Percentiles rank a stretch among this genome's conserved stretches.
These are phyloP conservation scores for Tylopilus felleus DNA, from an alignment of 768 basidiomycete genomes.

Conservation along the genomic window DNA sequence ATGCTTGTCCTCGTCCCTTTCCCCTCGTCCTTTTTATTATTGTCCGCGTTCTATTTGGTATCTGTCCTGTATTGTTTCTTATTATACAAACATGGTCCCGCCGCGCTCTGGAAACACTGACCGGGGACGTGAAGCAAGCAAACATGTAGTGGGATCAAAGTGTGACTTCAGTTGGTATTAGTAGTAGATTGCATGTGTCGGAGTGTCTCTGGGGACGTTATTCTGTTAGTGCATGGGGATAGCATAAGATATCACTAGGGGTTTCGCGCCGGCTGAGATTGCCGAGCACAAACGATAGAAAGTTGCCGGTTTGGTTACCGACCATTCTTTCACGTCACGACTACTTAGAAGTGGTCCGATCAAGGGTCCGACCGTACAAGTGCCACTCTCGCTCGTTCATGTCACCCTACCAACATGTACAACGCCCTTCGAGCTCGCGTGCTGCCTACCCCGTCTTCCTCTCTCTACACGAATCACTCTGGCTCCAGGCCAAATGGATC, in stretches of 20 bases:
- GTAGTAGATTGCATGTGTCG: neutral
- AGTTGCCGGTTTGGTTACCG: constrained; percentile 14
- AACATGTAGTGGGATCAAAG: neutral
- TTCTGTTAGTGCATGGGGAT: neutral
- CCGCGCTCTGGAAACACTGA: neutral
- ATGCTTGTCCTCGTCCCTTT: constrained; percentile 19
- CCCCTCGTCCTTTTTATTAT: constrained; percentile 19
- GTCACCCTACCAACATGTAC: constrained; percentile 12
- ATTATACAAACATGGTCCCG: constrained; percentile 11
- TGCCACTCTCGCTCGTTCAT: constrained; percentile 13
- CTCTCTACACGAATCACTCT: constrained; percentile 54
- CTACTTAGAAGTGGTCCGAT: no score
- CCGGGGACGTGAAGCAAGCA: no score
- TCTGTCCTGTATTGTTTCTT: constrained; percentile 28
- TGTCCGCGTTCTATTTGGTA: constrained; percentile 27
- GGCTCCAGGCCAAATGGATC: constrained; percentile 59
- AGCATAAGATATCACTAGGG: no score
- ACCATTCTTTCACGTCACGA: no score
- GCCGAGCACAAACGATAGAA: constrained; percentile 1
- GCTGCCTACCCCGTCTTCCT: constrained; percentile 68
- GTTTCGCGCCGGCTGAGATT: neutral
- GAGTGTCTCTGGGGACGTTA: neutral
- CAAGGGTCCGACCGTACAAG: neutral
- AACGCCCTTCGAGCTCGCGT: constrained; percentile 38
- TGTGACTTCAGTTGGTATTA: neutral